phyloP scores from a whole-genome alignment of 2,329 filamentous ascomycete species.

The Talaromyces sp. region DNA sequence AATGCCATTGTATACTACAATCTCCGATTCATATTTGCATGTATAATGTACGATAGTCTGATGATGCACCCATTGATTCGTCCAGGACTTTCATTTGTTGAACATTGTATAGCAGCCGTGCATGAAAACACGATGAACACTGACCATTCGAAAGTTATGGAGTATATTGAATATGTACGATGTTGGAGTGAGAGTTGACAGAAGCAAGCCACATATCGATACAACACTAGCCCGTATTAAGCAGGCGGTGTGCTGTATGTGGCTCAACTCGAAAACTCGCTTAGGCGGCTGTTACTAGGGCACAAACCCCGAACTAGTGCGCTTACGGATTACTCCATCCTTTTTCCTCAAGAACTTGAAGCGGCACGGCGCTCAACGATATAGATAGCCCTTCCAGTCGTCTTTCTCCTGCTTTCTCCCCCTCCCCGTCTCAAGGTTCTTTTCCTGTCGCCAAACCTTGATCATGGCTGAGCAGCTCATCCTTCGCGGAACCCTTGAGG shows the following conservation, averaged over 20 bases:
- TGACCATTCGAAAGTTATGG: no score
- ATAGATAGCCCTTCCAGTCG: conserved; percentile 31
- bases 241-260: conserved; percentile 4
- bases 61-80: not conserved
- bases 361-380: conserved; percentile 31
- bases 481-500: conserved; percentile 95
- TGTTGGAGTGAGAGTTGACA: not conserved
- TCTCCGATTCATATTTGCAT: no score
- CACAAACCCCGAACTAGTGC: conserved; percentile 28
- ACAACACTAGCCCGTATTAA: not conserved
- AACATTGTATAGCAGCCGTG: no score
- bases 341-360: conserved; percentile 30
- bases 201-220: not conserved
- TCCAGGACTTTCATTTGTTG: not conserved
- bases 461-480: conserved; percentile 89
- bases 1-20: not conserved
- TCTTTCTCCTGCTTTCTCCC: conserved; percentile 21
- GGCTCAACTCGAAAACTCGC: conserved; percentile 12
- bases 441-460: conserved; percentile 37
- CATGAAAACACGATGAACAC: no score
- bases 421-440: conserved; percentile 34
- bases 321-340: conserved; percentile 36
- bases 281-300: conserved; percentile 17
- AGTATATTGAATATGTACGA: no score
- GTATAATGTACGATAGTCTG: not conserved